Evolutionary conservation across 2,329 filamentous ascomycete species (phyloP), one percentile per base, ranked within the genome.

Genomic region (Fusarium hostae): DNA sequence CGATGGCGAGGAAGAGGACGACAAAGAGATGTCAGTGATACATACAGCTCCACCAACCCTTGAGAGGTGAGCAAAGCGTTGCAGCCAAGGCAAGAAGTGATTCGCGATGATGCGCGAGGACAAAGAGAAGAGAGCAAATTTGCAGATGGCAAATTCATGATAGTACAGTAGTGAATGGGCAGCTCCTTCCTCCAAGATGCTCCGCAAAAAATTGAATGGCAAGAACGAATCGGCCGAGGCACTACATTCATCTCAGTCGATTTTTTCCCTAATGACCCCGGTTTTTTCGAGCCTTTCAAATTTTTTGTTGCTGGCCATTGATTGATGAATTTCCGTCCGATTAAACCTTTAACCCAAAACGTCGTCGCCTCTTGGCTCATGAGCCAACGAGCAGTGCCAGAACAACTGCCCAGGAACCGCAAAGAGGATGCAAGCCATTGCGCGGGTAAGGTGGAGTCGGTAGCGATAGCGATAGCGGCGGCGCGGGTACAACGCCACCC

Each of bases 371-470:
- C 62, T 62, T 50, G 65, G 57, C 11, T 52, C 50, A 65, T 63
- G 40, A 68, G 67, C 69, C 20, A 43, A 52, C 48, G 32, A 52
- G 48, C 48, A 52, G 18, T n/a, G 28, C 2, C 30, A 48, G n/a
- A 47, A 30, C 18, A 47, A 22, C 15, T 43, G 41, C 56, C 57
- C 43, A 66, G 52, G 44, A 66, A 57, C 64, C 51, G 45, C 57
- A 39, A 48, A 72, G 60, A 59, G 48, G 32, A 66, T 72, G 69
- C 69, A 69, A 64, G 63, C 63, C 74, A 70, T 56, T 59, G 55
- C 43, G 73, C 72, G 75, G 72, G 70, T 56, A 66, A 56, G 60
- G 74, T 72, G 72, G 74, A 71, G 66, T 72, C 54, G 50, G 43
- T 37, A 67, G 44, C 61, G 50, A 45, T 37, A 67, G 44, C 61